Conservation (phyloP, 2,329 filamentous ascomycete genomes). For the Fusarium sororula region DNA sequence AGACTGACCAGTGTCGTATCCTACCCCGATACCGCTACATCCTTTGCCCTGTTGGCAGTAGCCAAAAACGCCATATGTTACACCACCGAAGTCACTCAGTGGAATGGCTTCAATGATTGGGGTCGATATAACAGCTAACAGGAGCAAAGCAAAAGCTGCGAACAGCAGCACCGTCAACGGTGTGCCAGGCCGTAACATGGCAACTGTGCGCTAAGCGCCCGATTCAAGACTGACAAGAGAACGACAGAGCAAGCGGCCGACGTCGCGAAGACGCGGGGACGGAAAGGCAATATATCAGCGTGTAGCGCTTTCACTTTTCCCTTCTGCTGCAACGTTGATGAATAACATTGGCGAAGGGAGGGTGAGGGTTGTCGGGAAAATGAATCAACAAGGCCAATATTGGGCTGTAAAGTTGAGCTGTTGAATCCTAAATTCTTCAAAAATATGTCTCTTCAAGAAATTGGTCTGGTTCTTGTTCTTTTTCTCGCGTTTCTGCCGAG, state of each 20-base stretch:
- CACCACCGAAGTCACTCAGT: constrained; percentile 77
- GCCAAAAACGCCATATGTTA: constrained; percentile 92
- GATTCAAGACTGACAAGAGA: constrained; percentile 7
- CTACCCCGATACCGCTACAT: constrained; percentile 81
- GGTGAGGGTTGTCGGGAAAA: not conserved
- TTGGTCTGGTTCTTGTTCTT: not conserved
- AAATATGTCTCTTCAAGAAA: not conserved
- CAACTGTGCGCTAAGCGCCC: constrained; percentile 49
- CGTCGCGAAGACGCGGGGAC: constrained; percentile 38
- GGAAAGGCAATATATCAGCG: not conserved
- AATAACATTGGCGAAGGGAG: constrained; percentile 20
- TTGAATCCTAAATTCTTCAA: not conserved
- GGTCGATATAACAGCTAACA: constrained; percentile 89
- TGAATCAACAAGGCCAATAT: not conserved
- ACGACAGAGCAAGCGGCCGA: constrained; percentile 28
- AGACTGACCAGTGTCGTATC: constrained; percentile 82
- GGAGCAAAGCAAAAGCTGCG: constrained; percentile 82
- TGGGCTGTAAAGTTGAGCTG: not conserved
- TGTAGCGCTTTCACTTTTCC: not conserved
- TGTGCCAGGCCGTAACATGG: constrained; percentile 90
- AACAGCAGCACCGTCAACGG: constrained; percentile 88
- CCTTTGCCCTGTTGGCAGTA: constrained; percentile 71
- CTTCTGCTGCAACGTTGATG: constrained; percentile 3
- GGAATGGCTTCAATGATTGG: constrained; percentile 88
- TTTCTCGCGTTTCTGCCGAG: not conserved